phyloP scores from a whole-genome alignment of 176 grass and related monocot genomes.

The Thinopyrum elongatum region DNA sequence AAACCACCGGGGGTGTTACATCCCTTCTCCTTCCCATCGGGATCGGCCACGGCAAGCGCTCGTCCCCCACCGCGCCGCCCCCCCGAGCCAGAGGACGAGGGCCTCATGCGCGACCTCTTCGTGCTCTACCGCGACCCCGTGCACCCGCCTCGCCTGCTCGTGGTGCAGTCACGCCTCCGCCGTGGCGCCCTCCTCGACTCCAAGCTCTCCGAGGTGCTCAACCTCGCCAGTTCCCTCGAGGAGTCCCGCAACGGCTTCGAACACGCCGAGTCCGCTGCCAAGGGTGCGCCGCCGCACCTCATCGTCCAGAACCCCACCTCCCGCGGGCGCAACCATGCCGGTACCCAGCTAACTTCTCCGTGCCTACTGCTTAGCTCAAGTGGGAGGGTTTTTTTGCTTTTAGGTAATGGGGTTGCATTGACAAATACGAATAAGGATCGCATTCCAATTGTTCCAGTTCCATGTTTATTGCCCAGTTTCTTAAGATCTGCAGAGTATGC shows the following conservation, averaged over 20 bases:
- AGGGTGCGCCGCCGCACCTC: slow-evolving; percentile 58
- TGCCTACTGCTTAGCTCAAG: slow-evolving; percentile 15
- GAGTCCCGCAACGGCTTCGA: slow-evolving; percentile 75
- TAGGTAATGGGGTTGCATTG: not conserved
- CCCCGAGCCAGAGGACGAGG: no score
- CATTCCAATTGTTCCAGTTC: not conserved
- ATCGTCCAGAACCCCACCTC: slow-evolving; percentile 80
- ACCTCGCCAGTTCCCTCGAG: slow-evolving; percentile 89
- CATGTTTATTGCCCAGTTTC: not conserved
- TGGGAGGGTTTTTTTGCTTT: not conserved
- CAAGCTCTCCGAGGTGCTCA: slow-evolving; percentile 82
- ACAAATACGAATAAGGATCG: not conserved
- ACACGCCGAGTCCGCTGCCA: slow-evolving; percentile 30
- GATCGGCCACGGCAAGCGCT: no score
- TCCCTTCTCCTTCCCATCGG: no score
- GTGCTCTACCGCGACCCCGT: slow-evolving; percentile 29
- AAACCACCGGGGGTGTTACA: no score
- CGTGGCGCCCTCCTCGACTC: slow-evolving; percentile 65
- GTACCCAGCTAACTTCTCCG: slow-evolving; percentile 29
- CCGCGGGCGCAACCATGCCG: slow-evolving; percentile 50
- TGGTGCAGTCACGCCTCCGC: slow-evolving; percentile 79
- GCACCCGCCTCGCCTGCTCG: slow-evolving; percentile 63
- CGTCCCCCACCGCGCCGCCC: no score
- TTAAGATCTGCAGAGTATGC: not conserved
- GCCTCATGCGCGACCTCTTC: no score